Percentiles rank a stretch among this genome's conserved stretches.
phyloP scores from a whole-genome alignment of 768 basidiomycete genomes.

The Boletus vermiculosoides region DNA sequence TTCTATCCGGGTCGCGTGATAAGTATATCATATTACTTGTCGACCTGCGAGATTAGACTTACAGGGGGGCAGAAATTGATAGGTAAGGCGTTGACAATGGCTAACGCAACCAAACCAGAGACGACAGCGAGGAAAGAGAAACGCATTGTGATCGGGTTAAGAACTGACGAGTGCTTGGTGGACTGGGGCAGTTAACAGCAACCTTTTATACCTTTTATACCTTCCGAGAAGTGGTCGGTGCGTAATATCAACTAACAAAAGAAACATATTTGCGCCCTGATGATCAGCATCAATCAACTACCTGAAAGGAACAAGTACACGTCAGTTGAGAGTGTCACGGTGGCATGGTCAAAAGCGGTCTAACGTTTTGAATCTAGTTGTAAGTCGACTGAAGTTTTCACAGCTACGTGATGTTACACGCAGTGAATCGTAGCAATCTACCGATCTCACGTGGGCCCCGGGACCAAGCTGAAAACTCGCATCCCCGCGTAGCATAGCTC shows the following conservation, averaged over 20 bases:
- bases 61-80: not conserved
- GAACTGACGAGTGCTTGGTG: not conserved
- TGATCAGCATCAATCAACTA: too few species aligned
- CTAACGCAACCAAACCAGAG: not conserved
- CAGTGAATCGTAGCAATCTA: too few species aligned
- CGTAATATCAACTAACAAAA: too few species aligned
- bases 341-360: too few species aligned
- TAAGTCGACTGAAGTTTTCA: too few species aligned
- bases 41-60: not conserved
- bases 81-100: not conserved
- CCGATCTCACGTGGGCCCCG: too few species aligned
- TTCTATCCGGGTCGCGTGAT: not conserved
- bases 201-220: not conserved
- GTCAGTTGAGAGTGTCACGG: too few species aligned
- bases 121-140: not conserved
- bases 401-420: too few species aligned
- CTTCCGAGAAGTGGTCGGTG: too few species aligned
- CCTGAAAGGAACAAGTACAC: too few species aligned
- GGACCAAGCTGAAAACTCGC: not conserved
- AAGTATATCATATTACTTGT: not conserved
- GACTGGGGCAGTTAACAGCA: not conserved
- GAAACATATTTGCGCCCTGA: too few species aligned
- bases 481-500: not conserved
- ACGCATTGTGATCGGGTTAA: not conserved
- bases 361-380: too few species aligned